Evolutionary conservation across 2,329 filamentous ascomycete species (phyloP).

Genomic region (Monilinia vaccinii-corymbosi): DNA sequence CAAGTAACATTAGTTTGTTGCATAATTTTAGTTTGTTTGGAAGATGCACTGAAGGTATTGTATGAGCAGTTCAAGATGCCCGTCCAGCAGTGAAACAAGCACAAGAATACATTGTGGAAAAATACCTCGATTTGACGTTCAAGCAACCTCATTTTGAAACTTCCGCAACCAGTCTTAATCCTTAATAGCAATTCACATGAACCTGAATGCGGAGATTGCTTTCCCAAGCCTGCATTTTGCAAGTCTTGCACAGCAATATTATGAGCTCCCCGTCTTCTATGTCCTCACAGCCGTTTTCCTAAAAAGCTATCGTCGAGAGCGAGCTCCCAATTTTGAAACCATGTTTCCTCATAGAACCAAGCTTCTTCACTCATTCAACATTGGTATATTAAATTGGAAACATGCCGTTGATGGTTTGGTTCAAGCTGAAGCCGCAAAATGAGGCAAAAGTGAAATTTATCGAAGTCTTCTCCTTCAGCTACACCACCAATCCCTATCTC

Average conservation of each 20-base stretch:
- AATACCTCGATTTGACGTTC: constrained; percentile 14
- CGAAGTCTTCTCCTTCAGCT: constrained; percentile 1
- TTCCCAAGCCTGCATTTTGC: constrained; percentile 7
- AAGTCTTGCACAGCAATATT: constrained; percentile 9
- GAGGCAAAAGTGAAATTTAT: not conserved
- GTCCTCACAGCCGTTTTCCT: constrained; percentile 11
- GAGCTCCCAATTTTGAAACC: not conserved
- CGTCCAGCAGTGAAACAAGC: constrained; percentile 1
- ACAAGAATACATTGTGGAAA: constrained; percentile 3
- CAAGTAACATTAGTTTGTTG: constrained; percentile 15
- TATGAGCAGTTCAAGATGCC: constrained; percentile 6
- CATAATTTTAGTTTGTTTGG: constrained; percentile 17
- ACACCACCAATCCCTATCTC: not conserved
- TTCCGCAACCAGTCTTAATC: constrained; percentile 10
- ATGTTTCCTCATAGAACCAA: constrained; percentile 5
- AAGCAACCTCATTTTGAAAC: constrained; percentile 16
- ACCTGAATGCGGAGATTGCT: not conserved
- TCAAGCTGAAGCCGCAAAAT: not conserved
- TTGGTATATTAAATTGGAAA: constrained; percentile 2
- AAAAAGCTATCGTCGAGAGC: not conserved
- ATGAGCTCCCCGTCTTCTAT: constrained; percentile 13
- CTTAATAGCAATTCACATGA: not conserved
- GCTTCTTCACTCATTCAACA: constrained; percentile 1
- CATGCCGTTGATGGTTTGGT: not conserved
- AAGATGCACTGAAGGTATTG: constrained; percentile 14